Conservation (phyloP, 2,329 filamentous ascomycete genomes). For the Scedosporium boydii region DNA sequence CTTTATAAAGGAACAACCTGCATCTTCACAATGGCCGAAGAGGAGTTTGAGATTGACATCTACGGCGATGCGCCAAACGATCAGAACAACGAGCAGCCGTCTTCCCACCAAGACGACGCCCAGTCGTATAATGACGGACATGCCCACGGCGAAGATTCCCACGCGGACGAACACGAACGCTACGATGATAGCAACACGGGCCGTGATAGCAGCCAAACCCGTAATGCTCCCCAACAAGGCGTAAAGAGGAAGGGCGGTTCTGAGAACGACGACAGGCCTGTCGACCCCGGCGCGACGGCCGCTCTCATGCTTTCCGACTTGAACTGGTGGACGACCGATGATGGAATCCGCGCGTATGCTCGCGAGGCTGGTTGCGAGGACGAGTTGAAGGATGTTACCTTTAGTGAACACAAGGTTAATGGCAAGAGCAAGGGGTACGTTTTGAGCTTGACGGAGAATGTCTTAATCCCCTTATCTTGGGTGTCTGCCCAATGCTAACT, state of each 20-base stretch:
- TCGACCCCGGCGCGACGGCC: constrained; percentile 51
- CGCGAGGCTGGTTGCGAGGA: constrained; percentile 70
- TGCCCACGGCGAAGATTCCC: constrained; percentile 21
- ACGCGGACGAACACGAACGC: constrained; percentile 26
- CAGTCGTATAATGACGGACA: constrained; percentile 7
- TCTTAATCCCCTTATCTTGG: background rate
- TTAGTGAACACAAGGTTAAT: constrained; percentile 98
- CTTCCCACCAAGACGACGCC: constrained; percentile 21
- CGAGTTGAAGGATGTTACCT: constrained; percentile 85
- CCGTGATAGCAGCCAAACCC: constrained; percentile 26
- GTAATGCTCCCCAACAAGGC: constrained; percentile 36
- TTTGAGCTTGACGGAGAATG: background rate
- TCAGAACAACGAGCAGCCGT: constrained; percentile 28
- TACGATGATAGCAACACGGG: constrained; percentile 24
- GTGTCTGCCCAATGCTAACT: background rate
- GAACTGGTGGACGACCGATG: constrained; percentile 95
- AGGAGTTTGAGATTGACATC: constrained; percentile 65
- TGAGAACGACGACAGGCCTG: constrained; percentile 38
- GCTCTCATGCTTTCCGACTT: constrained; percentile 83
- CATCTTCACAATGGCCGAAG: constrained; percentile 49
- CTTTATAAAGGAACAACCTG: background rate
- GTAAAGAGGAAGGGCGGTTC: constrained; percentile 52
- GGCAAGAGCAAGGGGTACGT: constrained; percentile 95
- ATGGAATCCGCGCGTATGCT: constrained; percentile 84
- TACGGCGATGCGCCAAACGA: constrained; percentile 49